A percentile compares a stretch with the other conserved stretches of the same genome.
Conservation (phyloP, 2,329 filamentous ascomycete genomes). For the Bimuria novae-zelandiae region DNA sequence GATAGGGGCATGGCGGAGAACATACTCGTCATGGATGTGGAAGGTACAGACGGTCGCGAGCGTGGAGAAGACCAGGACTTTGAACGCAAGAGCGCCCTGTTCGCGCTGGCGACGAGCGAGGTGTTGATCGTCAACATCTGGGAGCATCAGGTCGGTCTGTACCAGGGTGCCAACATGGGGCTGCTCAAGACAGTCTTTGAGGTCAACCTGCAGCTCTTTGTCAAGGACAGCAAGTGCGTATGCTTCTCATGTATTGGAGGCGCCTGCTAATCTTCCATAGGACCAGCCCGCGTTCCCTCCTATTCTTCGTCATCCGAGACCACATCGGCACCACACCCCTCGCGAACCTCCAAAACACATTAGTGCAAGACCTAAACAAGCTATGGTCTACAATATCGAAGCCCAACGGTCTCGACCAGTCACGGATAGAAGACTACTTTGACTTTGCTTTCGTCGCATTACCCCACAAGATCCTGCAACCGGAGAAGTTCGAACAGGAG, state of each 20-base stretch:
- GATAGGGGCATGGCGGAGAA: conserved; percentile 83
- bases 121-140: conserved; percentile 98
- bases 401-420: conserved; percentile 83
- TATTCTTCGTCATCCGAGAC: conserved; percentile 99
- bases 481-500: conserved; percentile 83
- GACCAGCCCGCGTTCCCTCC: conserved; percentile 82
- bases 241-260: not conserved
- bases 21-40: conserved; percentile 98
- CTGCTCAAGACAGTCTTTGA: conserved; percentile 98
- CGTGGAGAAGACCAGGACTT: conserved; percentile 98
- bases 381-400: conserved; percentile 95
- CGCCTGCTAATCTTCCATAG: conserved; percentile 52
- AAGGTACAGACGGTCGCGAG: conserved; percentile 95
- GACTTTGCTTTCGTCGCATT: conserved; percentile 96
- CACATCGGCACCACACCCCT: conserved; percentile 92
- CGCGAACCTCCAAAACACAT: conserved; percentile 83
- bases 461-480: conserved; percentile 95
- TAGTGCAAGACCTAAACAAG: conserved; percentile 86
- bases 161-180: conserved; percentile 99
- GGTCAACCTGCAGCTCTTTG: conserved; percentile 94
- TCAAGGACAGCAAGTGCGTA: conserved; percentile 88
- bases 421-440: conserved; percentile 94
- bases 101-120: conserved; percentile 95
- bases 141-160: conserved; percentile 98
- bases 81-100: conserved; percentile 95